Evolutionary conservation across 2,329 filamentous ascomycete species (phyloP).

Genomic region (Niveomyces coronatus): DNA sequence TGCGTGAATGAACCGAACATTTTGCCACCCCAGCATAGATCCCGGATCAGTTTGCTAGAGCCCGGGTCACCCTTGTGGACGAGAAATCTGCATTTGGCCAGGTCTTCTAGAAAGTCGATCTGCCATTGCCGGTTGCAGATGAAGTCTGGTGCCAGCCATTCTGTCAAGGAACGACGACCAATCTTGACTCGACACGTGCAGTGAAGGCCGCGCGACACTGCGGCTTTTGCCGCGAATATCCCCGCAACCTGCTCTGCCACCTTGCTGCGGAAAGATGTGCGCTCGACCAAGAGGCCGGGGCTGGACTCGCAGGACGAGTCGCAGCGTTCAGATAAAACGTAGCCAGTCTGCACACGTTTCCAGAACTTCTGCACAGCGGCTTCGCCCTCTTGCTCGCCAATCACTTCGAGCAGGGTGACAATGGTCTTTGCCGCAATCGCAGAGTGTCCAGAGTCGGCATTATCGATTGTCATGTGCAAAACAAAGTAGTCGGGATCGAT

Average conservation of each 20-base stretch:
- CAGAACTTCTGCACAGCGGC: conserved; percentile 22
- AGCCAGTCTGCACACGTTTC: conserved; percentile 32
- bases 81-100: conserved; percentile 19
- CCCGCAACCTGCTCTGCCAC: too few relatives aligned
- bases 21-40: conserved; percentile 32
- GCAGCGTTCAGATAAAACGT: conserved; percentile 21
- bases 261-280: too few relatives aligned
- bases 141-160: neutral
- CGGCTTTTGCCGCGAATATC: too few relatives aligned
- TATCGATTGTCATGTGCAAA: conserved; percentile 39
- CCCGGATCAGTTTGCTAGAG: conserved; percentile 29
- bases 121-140: too few relatives aligned
- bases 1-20: conserved; percentile 40
- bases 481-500: conserved; percentile 35
- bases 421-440: conserved; percentile 32
- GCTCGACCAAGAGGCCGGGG: too few relatives aligned
- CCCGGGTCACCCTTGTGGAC: conserved; percentile 26
- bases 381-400: neutral
- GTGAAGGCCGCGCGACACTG: too few relatives aligned
- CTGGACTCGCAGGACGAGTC: too few relatives aligned
- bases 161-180: too few relatives aligned
- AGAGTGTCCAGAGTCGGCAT: conserved; percentile 34
- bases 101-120: too few relatives aligned
- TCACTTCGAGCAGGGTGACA: conserved; percentile 22
- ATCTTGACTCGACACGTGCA: too few relatives aligned